Evolutionary conservation across 768 basidiomycete genomes (phyloP).

Genomic region (Wakefieldia striispora): DNA sequence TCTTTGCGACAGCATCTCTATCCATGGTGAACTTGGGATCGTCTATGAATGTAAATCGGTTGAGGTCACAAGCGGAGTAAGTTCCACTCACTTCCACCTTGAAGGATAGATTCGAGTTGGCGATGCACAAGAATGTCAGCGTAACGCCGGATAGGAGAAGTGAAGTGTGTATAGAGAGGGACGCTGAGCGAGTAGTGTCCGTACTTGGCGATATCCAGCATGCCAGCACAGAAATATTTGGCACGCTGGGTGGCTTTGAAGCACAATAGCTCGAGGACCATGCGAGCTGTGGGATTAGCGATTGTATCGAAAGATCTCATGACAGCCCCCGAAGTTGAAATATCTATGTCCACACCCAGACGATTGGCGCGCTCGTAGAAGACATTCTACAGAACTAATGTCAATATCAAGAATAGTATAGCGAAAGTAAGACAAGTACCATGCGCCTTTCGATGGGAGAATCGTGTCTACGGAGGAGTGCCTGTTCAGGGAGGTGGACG

Average conservation of each 20-base stretch:
- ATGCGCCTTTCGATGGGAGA: slow-evolving; percentile 88
- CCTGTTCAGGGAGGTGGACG: slow-evolving; percentile 92
- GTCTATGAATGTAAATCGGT: slow-evolving; percentile 28
- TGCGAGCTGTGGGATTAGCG: slow-evolving; percentile 66
- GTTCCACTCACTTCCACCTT: slow-evolving; percentile 54
- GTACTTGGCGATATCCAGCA: slow-evolving; percentile 99
- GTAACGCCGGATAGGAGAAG: slow-evolving; percentile 89
- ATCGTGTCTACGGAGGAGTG: slow-evolving; percentile 94
- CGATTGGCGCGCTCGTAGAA: slow-evolving; percentile 82
- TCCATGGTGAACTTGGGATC: slow-evolving; percentile 96
- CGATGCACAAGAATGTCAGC: slow-evolving; percentile 96
- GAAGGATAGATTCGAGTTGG: slow-evolving; percentile 87
- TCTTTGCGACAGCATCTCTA: slow-evolving; percentile 94
- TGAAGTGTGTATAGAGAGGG: slow-evolving; percentile 93
- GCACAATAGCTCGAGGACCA: slow-evolving; percentile 78
- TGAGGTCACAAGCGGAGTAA: not conserved
- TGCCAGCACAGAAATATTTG: slow-evolving; percentile 98
- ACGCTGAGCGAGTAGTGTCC: slow-evolving; percentile 86
- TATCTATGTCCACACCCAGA: slow-evolving; percentile 81
- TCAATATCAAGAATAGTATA: slow-evolving; percentile 1
- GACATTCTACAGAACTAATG: slow-evolving; percentile 47
- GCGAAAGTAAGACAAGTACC: slow-evolving; percentile 34
- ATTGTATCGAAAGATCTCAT: slow-evolving; percentile 84
- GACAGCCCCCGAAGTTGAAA: slow-evolving; percentile 70
- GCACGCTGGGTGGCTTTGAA: slow-evolving; percentile 93